phyloP scores from a whole-genome alignment of 2,329 filamentous ascomycete genomes.

The Emydomyces testavorans region DNA sequence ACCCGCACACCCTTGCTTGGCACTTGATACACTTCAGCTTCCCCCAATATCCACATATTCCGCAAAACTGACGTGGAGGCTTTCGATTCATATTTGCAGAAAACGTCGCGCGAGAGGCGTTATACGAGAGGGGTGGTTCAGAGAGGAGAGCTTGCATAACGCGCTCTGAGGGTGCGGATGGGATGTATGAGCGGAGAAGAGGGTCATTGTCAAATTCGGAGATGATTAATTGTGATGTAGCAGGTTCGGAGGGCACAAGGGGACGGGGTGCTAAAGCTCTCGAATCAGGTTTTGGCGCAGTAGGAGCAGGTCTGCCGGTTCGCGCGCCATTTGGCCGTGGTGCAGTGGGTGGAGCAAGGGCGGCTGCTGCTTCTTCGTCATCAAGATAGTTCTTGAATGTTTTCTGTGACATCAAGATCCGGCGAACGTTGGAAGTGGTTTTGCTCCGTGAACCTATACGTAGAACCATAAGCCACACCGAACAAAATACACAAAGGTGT shows the following conservation, averaged over 20 bases:
- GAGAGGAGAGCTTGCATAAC: conserved; percentile 36
- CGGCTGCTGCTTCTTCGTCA: conserved; percentile 38
- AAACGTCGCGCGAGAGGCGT: conserved; percentile 34
- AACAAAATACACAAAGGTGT: neutral
- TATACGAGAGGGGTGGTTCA: conserved; percentile 39
- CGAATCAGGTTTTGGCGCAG: neutral
- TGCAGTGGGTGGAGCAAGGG: conserved; percentile 15
- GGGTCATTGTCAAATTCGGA: conserved; percentile 33
- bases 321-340: conserved; percentile 18
- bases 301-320: conserved; percentile 18
- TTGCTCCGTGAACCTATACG: conserved; percentile 26
- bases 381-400: conserved; percentile 42
- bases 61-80: conserved; percentile 35
- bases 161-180: conserved; percentile 34
- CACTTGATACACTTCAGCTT: conserved; percentile 40
- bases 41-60: conserved; percentile 42
- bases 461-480: neutral
- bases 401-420: conserved; percentile 40
- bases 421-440: conserved; percentile 37
- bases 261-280: conserved; percentile 4
- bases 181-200: conserved; percentile 34
- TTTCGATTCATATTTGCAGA: conserved; percentile 18
- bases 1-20: conserved; percentile 36
- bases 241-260: neutral
- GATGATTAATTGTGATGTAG: conserved; percentile 23